Percentiles rank a stretch among this genome's conserved stretches.
Conservation (phyloP, 2,329 filamentous ascomycete genomes). For the Knoxdaviesia capensis region DNA sequence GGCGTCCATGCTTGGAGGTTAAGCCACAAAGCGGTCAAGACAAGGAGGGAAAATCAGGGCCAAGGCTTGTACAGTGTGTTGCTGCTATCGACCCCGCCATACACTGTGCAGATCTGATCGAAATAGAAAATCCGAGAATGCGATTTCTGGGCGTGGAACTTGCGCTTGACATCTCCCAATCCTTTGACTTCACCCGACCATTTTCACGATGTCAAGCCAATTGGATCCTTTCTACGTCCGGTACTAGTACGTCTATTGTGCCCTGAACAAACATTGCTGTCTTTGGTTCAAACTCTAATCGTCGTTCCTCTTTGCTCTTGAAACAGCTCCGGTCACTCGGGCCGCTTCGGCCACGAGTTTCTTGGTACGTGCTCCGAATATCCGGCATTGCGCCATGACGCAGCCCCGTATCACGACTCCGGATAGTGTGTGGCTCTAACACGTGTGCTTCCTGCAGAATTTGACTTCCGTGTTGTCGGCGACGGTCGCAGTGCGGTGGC, state of each 20-base stretch:
- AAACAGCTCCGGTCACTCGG: slow-evolving; percentile 81
- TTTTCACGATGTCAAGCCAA: slow-evolving; percentile 18
- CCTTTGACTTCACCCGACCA: too few relatives aligned
- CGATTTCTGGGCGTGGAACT: too few relatives aligned
- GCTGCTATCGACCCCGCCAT: too few relatives aligned
- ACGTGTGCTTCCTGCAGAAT: slow-evolving; percentile 39
- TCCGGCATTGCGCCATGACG: slow-evolving; percentile 1
- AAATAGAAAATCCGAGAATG: too few relatives aligned
- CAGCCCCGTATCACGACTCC: not conserved
- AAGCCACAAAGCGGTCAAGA: too few relatives aligned
- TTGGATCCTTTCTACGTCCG: slow-evolving; percentile 77
- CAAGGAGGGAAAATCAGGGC: too few relatives aligned
- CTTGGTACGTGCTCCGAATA: slow-evolving; percentile 37
- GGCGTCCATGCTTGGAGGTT: too few relatives aligned
- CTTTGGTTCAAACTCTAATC: slow-evolving; percentile 3
- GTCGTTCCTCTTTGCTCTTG: not conserved
- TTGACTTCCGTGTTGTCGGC: slow-evolving; percentile 82
- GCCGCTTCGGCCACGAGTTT: slow-evolving; percentile 95
- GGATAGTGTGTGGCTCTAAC: not conserved
- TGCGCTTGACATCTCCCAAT: too few relatives aligned
- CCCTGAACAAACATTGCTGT: not conserved
- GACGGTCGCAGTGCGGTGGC: slow-evolving; percentile 87
- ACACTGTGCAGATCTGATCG: too few relatives aligned
- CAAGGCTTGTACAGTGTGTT: too few relatives aligned
- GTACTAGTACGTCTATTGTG: slow-evolving; percentile 59